Percentiles rank a stretch among this genome's conserved stretches.
Conservation (phyloP, 257 asterid genomes). For the Mentha longifolia region DNA sequence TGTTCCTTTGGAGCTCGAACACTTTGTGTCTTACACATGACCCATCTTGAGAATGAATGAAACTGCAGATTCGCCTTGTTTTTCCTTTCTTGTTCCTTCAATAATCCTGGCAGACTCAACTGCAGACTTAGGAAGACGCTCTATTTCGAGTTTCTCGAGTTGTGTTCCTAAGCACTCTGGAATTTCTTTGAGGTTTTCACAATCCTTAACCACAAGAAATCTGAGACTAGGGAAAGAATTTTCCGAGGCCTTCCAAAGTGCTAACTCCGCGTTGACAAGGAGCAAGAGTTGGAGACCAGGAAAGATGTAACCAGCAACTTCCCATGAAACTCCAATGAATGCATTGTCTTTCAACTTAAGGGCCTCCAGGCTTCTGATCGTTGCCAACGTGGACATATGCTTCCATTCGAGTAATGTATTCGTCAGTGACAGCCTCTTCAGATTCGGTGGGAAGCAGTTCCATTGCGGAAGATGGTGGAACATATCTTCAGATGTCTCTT, state of each 20-base stretch:
- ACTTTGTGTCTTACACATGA: too few relatives aligned
- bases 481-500: not conserved
- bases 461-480: not conserved
- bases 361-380: not conserved
- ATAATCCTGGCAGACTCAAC: not conserved
- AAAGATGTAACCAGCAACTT: not conserved
- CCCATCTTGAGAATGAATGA: too few relatives aligned
- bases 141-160: not conserved
- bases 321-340: not conserved
- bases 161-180: not conserved
- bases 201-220: not conserved
- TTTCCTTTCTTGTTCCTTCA: not conserved
- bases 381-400: slow-evolving; percentile 7
- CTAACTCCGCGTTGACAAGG: not conserved
- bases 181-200: not conserved
- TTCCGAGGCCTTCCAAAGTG: not conserved
- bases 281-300: slow-evolving; percentile 1
- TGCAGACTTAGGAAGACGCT: not conserved
- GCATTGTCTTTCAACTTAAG: slow-evolving; percentile 12
- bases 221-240: not conserved
- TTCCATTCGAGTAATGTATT: not conserved
- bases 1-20: too few relatives aligned
- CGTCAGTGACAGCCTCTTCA: not conserved
- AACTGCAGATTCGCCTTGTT: not conserved
- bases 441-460: not conserved